A percentile compares a stretch with the other conserved stretches of the same genome.
Evolutionary conservation across 768 basidiomycete species (phyloP).

Genomic region (Russula olivacea): DNA sequence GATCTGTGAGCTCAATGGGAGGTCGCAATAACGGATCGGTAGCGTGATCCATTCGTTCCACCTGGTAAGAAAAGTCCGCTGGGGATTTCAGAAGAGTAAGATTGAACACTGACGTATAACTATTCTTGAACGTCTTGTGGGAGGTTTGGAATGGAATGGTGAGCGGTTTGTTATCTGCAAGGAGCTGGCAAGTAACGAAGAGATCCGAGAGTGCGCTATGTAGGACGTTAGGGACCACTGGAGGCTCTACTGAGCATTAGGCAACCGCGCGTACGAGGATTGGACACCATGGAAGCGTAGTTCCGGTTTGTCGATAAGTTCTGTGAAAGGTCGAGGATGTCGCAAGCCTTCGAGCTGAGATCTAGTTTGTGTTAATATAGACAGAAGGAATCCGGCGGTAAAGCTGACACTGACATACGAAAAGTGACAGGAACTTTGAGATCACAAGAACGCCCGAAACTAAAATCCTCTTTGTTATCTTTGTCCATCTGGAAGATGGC

Average conservation of each 20-base stretch:
- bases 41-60: conserved; percentile 97
- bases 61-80: conserved; percentile 34
- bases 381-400: not conserved
- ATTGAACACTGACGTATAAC: conserved; percentile 53
- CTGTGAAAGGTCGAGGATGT: conserved; percentile 63
- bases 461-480: conserved; percentile 79
- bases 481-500: conserved; percentile 42
- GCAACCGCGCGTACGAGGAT: conserved; percentile 49
- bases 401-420: conserved; percentile 50
- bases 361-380: conserved; percentile 36
- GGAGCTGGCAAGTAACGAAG: conserved; percentile 87
- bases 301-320: conserved; percentile 78
- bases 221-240: conserved; percentile 12
- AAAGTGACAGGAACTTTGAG: conserved; percentile 84
- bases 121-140: conserved; percentile 86
- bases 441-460: conserved; percentile 86
- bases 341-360: conserved; percentile 83
- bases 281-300: conserved; percentile 83
- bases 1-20: conserved; percentile 84
- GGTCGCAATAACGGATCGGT: conserved; percentile 88
- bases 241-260: conserved; percentile 6
- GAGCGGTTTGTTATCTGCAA: conserved; percentile 88
- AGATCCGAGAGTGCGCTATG: conserved; percentile 81
- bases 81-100: not conserved
- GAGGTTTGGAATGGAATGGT: conserved; percentile 89